Base-by-base conservation (phyloP, 108 stramenopile species). In the Pinguiococcus pyrenoidosus region DNA sequence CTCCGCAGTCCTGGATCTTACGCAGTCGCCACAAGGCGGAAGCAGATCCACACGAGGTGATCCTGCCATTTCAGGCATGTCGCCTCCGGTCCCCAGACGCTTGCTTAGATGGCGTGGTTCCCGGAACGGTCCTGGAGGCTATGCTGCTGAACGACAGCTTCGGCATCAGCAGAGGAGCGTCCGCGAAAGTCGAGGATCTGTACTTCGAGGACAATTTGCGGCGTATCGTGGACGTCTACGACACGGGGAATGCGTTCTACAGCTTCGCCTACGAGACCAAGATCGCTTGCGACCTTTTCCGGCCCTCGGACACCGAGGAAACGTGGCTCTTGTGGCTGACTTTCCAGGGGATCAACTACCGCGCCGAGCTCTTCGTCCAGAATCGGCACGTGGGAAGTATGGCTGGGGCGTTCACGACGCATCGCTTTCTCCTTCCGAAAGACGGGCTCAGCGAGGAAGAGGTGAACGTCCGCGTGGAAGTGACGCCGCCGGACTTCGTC, bases 191-290 rank as follows among this genome's bases (percentile, higher is more conserved):
- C n/a, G n/a, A n/a, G n/a, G n/a, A n/a, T 4, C 24, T 56, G 2
- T 56, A 44, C 8, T 27, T 29, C 27, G 20, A 32, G 16, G 36
- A 42, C 13, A 56, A 56, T 32, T 18, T 56, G 2, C 23, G 6
- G 27, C 42, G 23, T 32, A 27, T 56, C 10, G 42, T 43, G 20
- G 54, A 56, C 34, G 44, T 56, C 18, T 24, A 33, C 16, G 5
- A 5, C 1, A 23, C 24, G 8, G 54, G 43, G 5, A 20, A 21
- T 44, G 54, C 27, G 2, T 45, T 30, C 26, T 56, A 56, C 24
- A 56, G 42, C 12, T 44, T 44, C 17, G n/a, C 14, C n/a, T 45
- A 44, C 42, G 7, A 26, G 9, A 3, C 22, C 9, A 32, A 54
- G 9, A 18, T 54, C 25, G 21, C 20, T n/a, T 4, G 5, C 41